Conservation (phyloP, 2,329 filamentous ascomycete genomes). For the Talaromyces sp. region DNA sequence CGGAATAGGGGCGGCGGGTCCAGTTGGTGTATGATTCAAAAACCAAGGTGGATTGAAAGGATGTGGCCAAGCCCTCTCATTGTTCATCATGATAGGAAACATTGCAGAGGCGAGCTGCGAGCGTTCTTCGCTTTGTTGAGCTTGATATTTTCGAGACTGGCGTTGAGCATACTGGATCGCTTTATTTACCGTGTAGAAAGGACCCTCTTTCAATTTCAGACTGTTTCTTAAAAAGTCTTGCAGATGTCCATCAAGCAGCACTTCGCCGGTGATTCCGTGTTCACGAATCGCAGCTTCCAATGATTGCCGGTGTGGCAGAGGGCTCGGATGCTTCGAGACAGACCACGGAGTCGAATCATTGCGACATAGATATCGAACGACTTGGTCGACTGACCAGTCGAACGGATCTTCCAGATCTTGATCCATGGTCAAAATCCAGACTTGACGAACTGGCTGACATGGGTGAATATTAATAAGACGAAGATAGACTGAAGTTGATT, state of each 20-base stretch:
- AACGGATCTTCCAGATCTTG: slow-evolving; percentile 58
- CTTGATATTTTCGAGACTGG: slow-evolving; percentile 9
- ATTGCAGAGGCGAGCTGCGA: slow-evolving; percentile 8
- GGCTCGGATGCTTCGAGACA: slow-evolving; percentile 23
- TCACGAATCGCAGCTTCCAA: slow-evolving; percentile 56
- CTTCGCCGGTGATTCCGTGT: slow-evolving; percentile 61
- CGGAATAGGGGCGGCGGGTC: neutral
- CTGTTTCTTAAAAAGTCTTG: slow-evolving; percentile 9
- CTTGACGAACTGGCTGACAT: neutral
- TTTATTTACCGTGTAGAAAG: slow-evolving; percentile 11
- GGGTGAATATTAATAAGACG: neutral
- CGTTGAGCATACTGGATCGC: slow-evolving; percentile 12
- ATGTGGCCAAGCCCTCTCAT: neutral
- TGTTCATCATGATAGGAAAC: slow-evolving; percentile 6
- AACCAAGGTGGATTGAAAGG: slow-evolving; percentile 1
- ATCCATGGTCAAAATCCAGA: slow-evolving; percentile 20
- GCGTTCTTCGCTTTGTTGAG: slow-evolving; percentile 3
- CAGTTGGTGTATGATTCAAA: neutral
- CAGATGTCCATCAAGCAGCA: slow-evolving; percentile 36
- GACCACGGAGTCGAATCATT: slow-evolving; percentile 43
- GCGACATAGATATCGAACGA: slow-evolving; percentile 62
- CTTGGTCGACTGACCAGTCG: slow-evolving; percentile 63
- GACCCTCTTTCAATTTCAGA: slow-evolving; percentile 11
- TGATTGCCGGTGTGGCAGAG: slow-evolving; percentile 47
- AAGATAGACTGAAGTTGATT: neutral